Evolutionary conservation across 306 rosid genomes (phyloP).

Genomic region (Prunus armeniaca): DNA sequence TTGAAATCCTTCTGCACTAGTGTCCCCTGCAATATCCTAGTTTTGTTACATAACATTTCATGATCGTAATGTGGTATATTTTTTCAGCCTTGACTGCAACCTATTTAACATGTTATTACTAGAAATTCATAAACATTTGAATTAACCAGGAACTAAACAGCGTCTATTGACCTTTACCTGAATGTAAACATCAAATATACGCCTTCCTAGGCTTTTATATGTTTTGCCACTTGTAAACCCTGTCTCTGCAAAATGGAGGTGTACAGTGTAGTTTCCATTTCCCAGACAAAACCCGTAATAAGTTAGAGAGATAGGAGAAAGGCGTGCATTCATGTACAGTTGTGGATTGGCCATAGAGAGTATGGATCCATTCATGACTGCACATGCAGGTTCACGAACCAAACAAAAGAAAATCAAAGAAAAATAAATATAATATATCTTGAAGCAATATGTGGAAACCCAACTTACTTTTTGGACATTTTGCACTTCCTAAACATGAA

Average conservation of each 20-base stretch:
- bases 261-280: slow-evolving; percentile 34
- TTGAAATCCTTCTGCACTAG: slow-evolving; percentile 33
- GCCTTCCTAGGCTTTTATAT: slow-evolving; percentile 47
- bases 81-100: neutral
- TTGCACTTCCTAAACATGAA: too few relatives aligned
- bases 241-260: slow-evolving; percentile 44
- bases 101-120: neutral
- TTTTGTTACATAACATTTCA: neutral
- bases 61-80: neutral
- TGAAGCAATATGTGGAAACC: too few relatives aligned
- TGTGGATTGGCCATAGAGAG: too few relatives aligned
- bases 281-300: too few relatives aligned
- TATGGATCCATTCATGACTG: too few relatives aligned
- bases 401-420: too few relatives aligned
- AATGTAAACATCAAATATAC: slow-evolving; percentile 41
- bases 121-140: neutral
- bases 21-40: slow-evolving; percentile 22
- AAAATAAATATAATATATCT: too few relatives aligned
- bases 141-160: neutral
- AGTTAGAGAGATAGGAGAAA: too few relatives aligned
- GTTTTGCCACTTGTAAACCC: slow-evolving; percentile 15
- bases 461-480: too few relatives aligned
- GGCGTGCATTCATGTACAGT: too few relatives aligned
- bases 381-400: too few relatives aligned
- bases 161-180: slow-evolving; percentile 22